A percentile compares a stretch with the other conserved stretches of the same genome.
Conservation (phyloP, 768 basidiomycete genomes). For the Suillus decipiens region DNA sequence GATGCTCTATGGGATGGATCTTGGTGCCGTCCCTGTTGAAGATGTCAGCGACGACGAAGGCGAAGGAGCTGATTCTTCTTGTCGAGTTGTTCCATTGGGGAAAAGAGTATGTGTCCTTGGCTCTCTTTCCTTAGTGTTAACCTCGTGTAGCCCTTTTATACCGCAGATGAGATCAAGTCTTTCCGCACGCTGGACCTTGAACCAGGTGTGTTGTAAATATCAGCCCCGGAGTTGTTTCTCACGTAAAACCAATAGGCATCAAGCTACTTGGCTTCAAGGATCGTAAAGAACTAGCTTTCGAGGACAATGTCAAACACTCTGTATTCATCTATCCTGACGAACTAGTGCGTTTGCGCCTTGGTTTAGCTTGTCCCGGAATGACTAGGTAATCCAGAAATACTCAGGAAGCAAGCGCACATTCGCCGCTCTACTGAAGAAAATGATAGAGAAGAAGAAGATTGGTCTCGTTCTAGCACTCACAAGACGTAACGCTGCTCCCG, state of each 20-base stretch:
- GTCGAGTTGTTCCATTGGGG: constrained; percentile 49
- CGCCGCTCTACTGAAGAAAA: constrained; percentile 79
- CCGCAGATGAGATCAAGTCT: constrained; percentile 75
- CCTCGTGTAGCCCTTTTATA: constrained; percentile 70
- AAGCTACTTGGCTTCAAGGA: constrained; percentile 94
- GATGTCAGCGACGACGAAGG: constrained; percentile 35
- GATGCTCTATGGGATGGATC: constrained; percentile 33
- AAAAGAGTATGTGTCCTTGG: constrained; percentile 45
- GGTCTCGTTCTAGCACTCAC: constrained; percentile 74
- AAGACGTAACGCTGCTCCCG: constrained; percentile 71
- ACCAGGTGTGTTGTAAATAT: constrained; percentile 52
- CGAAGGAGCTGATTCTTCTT: constrained; percentile 38
- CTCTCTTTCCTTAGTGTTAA: constrained; percentile 8
- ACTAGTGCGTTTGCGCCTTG: constrained; percentile 47
- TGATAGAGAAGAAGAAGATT: constrained; percentile 79
- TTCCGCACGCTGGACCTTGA: constrained; percentile 81
- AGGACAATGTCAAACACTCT: constrained; percentile 92
- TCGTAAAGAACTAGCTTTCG: constrained; percentile 65
- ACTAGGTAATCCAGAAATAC: constrained; percentile 51
- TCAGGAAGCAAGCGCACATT: constrained; percentile 94
- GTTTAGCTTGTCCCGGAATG: background rate
- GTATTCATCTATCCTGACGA: constrained; percentile 93
- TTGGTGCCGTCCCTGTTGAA: constrained; percentile 38
- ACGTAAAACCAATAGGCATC: constrained; percentile 52
- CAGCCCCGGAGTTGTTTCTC: background rate